phyloP scores from a whole-genome alignment of 176 grass and related monocot genomes.

The Oryza glaberrima region DNA sequence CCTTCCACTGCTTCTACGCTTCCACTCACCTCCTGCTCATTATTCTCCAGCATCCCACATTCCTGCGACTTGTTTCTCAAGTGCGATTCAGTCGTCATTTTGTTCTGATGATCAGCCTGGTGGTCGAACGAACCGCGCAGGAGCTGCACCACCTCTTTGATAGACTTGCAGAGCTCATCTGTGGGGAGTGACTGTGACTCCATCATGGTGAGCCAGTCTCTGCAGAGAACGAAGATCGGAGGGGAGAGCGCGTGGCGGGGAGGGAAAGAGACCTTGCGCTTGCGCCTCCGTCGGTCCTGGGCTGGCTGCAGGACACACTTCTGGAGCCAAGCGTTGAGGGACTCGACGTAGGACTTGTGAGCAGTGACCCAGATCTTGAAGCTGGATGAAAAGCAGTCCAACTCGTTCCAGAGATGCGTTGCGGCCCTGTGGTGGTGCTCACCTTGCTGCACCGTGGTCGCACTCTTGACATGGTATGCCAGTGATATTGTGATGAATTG shows the following conservation, averaged over 20 bases:
- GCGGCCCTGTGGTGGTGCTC: conserved; percentile 57
- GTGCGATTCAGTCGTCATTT: conserved; percentile 34
- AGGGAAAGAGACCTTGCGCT: conserved; percentile 62
- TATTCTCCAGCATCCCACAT: conserved; percentile 39
- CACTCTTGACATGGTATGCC: conserved; percentile 76
- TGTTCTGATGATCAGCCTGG: conserved; percentile 40
- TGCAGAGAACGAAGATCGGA: conserved; percentile 86
- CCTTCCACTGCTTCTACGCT: conserved; percentile 39
- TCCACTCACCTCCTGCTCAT: conserved; percentile 21
- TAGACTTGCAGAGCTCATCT: conserved; percentile 62
- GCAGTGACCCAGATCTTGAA: conserved; percentile 71
- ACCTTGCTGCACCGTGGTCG: conserved; percentile 32
- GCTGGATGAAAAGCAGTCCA: conserved; percentile 65
- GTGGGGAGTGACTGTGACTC: conserved; percentile 52
- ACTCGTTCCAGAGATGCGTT: conserved; percentile 61
- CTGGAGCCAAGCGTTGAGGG: conserved; percentile 87
- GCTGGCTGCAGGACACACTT: conserved; percentile 89
- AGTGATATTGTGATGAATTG: conserved; percentile 97
- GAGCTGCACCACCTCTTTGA: conserved; percentile 50
- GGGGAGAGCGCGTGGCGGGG: conserved; percentile 84
- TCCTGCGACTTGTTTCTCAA: conserved; percentile 44
- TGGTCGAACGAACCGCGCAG: conserved; percentile 55
- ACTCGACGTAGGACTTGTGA: conserved; percentile 58
- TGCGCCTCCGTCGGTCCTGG: conserved; percentile 55
- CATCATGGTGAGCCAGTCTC: conserved; percentile 61